Evolutionary conservation across 192 early-diverging fungal species (phyloP).

Genomic region (Funneliformis mosseae): DNA sequence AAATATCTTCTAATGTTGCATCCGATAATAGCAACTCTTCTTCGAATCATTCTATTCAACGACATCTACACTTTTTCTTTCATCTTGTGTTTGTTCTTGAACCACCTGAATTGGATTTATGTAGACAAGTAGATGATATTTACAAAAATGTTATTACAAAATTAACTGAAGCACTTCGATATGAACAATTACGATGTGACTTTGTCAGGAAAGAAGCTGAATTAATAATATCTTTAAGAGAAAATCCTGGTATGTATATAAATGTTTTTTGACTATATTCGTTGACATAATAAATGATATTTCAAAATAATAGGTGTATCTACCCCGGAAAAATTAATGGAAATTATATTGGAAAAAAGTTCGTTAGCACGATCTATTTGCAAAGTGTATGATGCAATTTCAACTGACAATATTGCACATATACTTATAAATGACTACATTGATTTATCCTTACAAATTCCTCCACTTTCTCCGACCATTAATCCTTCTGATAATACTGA

Average conservation of each 20-base stretch:
- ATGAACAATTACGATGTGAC: constrained; percentile 75
- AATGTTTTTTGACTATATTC: neutral
- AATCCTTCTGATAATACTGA: constrained; percentile 30
- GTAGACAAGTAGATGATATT: constrained; percentile 62
- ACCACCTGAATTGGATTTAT: constrained; percentile 55
- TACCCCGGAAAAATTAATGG: constrained; percentile 19
- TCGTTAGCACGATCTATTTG: constrained; percentile 62
- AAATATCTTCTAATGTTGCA: neutral
- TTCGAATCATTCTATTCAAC: constrained; percentile 7
- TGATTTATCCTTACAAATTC: constrained; percentile 72
- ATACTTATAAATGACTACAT: constrained; percentile 78
- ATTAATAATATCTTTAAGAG: constrained; percentile 69
- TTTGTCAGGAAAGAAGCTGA: constrained; percentile 77
- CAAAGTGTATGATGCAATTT: constrained; percentile 61
- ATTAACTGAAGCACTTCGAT: constrained; percentile 70
- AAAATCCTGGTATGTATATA: constrained; percentile 55
- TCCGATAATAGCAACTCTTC: constrained; percentile 33
- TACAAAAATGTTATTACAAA: constrained; percentile 73
- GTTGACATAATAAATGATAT: neutral
- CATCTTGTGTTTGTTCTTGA: constrained; percentile 78
- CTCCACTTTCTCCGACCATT: constrained; percentile 43
- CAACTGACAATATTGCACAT: constrained; percentile 53
- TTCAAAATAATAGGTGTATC: neutral
- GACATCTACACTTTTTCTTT: constrained; percentile 63
- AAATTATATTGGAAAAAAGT: constrained; percentile 33